Evolutionary conservation across 257 asterid genomes (phyloP).

Genomic region (Nicotiana knightiana): DNA sequence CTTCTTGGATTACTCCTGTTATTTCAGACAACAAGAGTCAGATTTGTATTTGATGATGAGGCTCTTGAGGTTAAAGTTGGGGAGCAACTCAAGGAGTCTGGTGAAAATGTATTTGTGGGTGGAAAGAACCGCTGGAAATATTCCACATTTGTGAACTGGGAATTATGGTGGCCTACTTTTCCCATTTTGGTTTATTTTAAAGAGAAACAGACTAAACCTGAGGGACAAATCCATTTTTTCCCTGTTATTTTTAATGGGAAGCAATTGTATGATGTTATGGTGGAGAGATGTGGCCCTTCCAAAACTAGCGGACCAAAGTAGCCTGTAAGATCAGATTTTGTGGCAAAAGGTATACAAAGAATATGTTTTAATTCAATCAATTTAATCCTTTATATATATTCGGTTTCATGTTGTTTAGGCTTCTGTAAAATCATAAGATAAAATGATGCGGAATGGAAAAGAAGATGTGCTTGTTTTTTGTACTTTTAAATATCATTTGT

Average conservation of each 20-base stretch:
- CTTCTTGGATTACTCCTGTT: constrained; percentile 87
- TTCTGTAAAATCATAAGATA: not conserved
- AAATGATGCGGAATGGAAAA: too few relatives aligned
- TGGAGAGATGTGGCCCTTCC: constrained; percentile 87
- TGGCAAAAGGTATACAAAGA: constrained; percentile 23
- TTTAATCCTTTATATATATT: not conserved
- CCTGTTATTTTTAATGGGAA: constrained; percentile 92
- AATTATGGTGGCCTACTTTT: constrained; percentile 95
- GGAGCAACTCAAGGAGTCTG: constrained; percentile 69
- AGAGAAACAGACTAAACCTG: constrained; percentile 87
- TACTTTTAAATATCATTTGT: too few relatives aligned
- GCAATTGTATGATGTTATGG: constrained; percentile 86
- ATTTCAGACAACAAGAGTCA: constrained; percentile 86
- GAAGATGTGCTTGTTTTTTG: too few relatives aligned
- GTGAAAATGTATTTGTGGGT: constrained; percentile 90
- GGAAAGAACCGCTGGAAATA: constrained; percentile 94
- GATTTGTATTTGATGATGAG: constrained; percentile 75
- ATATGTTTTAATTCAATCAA: not conserved
- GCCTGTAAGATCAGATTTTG: constrained; percentile 12
- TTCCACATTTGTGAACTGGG: constrained; percentile 91
- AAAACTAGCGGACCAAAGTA: constrained; percentile 72
- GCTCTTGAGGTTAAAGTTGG: constrained; percentile 95
- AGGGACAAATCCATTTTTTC: constrained; percentile 83
- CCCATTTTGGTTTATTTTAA: constrained; percentile 88
- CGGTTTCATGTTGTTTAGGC: not conserved